A percentile compares a stretch with the other conserved stretches of the same genome.
These are phyloP conservation scores for Pyrenophora teres DNA, from an alignment of 2,329 filamentous ascomycete species.

Conservation along the genomic window DNA sequence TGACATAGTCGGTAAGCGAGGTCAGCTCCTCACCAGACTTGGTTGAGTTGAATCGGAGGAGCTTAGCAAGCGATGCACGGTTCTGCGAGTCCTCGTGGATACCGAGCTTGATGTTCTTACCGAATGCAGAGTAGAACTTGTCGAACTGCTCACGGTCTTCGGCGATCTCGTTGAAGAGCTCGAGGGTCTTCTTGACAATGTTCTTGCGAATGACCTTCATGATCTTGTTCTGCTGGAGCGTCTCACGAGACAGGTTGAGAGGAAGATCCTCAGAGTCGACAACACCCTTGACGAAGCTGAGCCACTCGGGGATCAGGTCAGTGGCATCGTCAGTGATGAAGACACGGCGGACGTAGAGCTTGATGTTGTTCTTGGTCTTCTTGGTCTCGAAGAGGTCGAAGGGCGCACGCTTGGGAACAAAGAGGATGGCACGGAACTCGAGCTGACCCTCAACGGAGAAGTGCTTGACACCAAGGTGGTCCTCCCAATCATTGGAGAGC, in stretches of 20 bases:
- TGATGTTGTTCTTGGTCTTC: constrained; percentile 99
- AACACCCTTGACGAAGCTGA: constrained; percentile 99
- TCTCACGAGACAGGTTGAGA: constrained; percentile 99
- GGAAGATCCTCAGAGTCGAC: constrained; percentile 99
- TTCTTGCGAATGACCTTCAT: constrained; percentile 99
- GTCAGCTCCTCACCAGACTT: constrained; percentile 97
- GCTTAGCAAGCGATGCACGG: constrained; percentile 89
- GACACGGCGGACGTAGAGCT: constrained; percentile 99
- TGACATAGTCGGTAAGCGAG: constrained; percentile 95
- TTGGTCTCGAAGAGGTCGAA: constrained; percentile 99
- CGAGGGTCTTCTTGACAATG: constrained; percentile 99
- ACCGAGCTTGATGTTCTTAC: constrained; percentile 99
- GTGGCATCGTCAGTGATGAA: constrained; percentile 99
- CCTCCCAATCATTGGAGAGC: constrained; percentile 99
- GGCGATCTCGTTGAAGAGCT: constrained; percentile 98
- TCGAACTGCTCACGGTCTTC: constrained; percentile 99
- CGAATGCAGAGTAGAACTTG: constrained; percentile 99
- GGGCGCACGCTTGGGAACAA: constrained; percentile 98
- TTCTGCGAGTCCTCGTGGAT: constrained; percentile 99
- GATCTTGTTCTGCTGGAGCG: constrained; percentile 99
- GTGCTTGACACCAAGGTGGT: constrained; percentile 99
- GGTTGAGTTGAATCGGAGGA: constrained; percentile 98
- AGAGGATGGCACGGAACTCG: constrained; percentile 99
- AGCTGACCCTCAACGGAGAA: constrained; percentile 99
- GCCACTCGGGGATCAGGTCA: constrained; percentile 98